Conservation (phyloP, 2,329 filamentous ascomycete genomes). For the Helotiales sp. region DNA sequence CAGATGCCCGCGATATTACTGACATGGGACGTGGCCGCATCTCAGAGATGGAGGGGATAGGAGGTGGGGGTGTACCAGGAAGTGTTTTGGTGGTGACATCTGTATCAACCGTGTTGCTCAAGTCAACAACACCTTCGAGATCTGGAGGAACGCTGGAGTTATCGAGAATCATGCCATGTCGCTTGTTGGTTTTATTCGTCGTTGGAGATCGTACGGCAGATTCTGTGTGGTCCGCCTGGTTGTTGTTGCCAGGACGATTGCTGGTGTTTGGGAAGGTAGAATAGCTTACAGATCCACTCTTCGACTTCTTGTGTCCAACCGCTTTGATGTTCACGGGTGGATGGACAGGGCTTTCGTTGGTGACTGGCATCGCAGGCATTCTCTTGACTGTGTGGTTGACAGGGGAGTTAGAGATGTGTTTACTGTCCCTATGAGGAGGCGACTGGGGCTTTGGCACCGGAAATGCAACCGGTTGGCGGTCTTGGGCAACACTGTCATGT, state of each 20-base stretch:
- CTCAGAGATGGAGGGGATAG: conserved; percentile 20
- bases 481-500: neutral
- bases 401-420: neutral
- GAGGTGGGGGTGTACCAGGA: conserved; percentile 37
- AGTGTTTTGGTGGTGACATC: conserved; percentile 36
- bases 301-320: conserved; percentile 10
- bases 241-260: conserved; percentile 8
- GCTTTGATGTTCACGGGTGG: conserved; percentile 1
- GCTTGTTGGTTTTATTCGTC: conserved; percentile 8
- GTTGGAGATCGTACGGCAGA: neutral
- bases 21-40: conserved; percentile 14
- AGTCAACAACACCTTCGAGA: conserved; percentile 38
- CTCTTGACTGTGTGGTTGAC: conserved; percentile 15
- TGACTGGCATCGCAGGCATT: conserved; percentile 10
- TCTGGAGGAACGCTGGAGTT: conserved; percentile 27
- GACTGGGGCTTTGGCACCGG: neutral
- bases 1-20: conserved; percentile 7
- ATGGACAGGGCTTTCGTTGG: neutral
- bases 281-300: conserved; percentile 24
- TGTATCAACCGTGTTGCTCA: conserved; percentile 40
- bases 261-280: conserved; percentile 19
- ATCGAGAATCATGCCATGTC: conserved; percentile 25
- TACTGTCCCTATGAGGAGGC: neutral
- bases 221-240: neutral
- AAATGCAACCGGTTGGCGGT: conserved; percentile 11